phyloP scores from a whole-genome alignment of 257 asterid species.

The Nicotiana attenuata region DNA sequence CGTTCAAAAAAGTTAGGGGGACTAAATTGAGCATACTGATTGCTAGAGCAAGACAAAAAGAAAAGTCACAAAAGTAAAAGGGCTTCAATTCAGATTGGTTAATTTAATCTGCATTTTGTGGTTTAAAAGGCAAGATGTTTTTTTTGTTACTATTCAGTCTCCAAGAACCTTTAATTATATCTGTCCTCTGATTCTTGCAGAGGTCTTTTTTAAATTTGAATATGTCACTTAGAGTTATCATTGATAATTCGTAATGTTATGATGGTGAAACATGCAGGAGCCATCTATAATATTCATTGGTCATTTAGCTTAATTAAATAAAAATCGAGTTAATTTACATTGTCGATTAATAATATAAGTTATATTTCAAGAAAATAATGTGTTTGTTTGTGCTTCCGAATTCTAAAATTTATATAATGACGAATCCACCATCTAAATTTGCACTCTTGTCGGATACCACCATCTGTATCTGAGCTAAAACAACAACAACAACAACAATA shows the following conservation, averaged over 20 bases:
- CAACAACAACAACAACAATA: too few species aligned
- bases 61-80: background rate
- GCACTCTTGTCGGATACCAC: too few species aligned
- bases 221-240: slow-evolving; percentile 22
- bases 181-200: background rate
- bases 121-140: background rate
- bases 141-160: slow-evolving; percentile 4
- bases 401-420: too few species aligned
- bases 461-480: too few species aligned
- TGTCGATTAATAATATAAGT: too few species aligned
- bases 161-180: background rate
- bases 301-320: too few species aligned
- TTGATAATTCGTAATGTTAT: slow-evolving; percentile 18
- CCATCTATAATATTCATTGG: too few species aligned
- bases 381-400: too few species aligned
- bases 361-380: too few species aligned
- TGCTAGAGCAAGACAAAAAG: slow-evolving; percentile 4
- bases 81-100: background rate
- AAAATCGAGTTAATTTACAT: too few species aligned
- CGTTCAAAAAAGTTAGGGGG: slow-evolving; percentile 1
- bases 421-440: accelerated
- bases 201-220: slow-evolving; percentile 2
- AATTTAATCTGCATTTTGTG: background rate
- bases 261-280: slow-evolving; percentile 6
- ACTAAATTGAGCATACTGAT: background rate